Percentiles rank a stretch among this genome's conserved stretches.
Evolutionary conservation across 2,329 filamentous ascomycete species (phyloP).

Genomic region (Thielaviopsis euricoi): DNA sequence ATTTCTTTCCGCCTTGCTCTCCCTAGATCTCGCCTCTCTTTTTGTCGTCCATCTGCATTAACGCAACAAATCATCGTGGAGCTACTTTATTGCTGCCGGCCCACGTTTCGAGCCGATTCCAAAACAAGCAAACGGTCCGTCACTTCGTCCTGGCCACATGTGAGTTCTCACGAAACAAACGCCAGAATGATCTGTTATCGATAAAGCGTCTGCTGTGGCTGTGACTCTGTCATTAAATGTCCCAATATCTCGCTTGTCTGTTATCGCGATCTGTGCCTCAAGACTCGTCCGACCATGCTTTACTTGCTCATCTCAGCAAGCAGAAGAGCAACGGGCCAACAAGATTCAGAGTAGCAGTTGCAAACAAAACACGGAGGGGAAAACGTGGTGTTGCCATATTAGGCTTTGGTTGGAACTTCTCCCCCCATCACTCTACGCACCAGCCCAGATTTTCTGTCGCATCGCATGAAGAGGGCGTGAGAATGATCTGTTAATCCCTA

Average conservation of each 20-base stretch:
- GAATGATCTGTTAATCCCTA: constrained; percentile 2
- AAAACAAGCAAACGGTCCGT: not conserved
- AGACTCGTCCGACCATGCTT: too few species aligned
- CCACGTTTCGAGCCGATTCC: not conserved
- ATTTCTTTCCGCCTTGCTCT: too few species aligned
- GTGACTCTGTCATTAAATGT: not conserved
- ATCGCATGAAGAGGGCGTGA: constrained; percentile 2
- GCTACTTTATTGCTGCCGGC: too few species aligned
- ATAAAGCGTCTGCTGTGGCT: not conserved
- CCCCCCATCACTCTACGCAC: not conserved
- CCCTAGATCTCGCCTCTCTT: too few species aligned
- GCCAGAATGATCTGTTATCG: not conserved
- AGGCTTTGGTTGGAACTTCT: not conserved
- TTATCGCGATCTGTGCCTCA: not conserved
- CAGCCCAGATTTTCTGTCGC: not conserved
- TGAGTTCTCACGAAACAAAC: not conserved
- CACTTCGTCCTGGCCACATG: not conserved
- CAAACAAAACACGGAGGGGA: not conserved
- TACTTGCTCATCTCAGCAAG: too few species aligned
- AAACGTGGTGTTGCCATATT: not conserved
- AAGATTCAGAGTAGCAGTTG: not conserved
- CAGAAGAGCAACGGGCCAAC: too few species aligned
- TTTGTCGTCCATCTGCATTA: too few species aligned
- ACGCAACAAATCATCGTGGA: too few species aligned
- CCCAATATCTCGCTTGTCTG: not conserved